Evolutionary conservation across 495 filamentous ascomycete species (phyloP).

Genomic region (Lasiosphaeria ovina): DNA sequence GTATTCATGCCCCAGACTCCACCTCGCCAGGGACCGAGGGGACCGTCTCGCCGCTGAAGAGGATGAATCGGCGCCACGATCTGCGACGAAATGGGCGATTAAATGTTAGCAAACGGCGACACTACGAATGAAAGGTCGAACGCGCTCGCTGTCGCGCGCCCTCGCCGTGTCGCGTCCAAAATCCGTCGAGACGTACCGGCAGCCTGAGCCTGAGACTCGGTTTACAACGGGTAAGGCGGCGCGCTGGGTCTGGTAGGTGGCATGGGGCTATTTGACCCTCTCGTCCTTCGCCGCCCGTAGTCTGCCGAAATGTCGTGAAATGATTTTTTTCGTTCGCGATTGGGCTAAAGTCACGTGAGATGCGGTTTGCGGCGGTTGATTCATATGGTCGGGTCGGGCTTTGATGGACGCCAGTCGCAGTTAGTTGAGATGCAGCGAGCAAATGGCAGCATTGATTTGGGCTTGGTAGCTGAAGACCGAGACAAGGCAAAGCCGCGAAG

Average conservation of each 20-base stretch:
- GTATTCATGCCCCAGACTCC: constrained; percentile 55
- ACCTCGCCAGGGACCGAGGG: constrained; percentile 57
- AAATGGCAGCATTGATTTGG: too few species aligned
- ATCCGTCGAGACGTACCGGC: constrained; percentile 23
- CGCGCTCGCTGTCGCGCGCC: neutral
- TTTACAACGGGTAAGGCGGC: constrained; percentile 2
- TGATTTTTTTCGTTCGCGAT: constrained; percentile 37
- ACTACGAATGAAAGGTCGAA: neutral
- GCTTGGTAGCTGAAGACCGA: too few species aligned
- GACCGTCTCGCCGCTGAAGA: constrained; percentile 46
- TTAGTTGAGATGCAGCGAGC: neutral
- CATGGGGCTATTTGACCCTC: constrained; percentile 13
- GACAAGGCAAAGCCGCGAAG: too few species aligned
- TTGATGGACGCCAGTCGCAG: neutral
- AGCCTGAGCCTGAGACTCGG: constrained; percentile 24
- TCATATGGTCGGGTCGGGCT: neutral
- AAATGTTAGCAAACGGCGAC: neutral
- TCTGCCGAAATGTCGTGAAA: constrained; percentile 12
- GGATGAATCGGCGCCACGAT: constrained; percentile 54
- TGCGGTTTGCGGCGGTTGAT: constrained; percentile 19
- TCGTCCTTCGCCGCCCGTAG: neutral
- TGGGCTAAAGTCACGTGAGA: constrained; percentile 38
- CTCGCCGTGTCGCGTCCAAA: constrained; percentile 1
- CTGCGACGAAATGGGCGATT: constrained; percentile 19
- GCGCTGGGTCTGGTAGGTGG: constrained; percentile 4